Percentiles rank a stretch among this genome's conserved stretches.
Evolutionary conservation across 768 basidiomycete species (phyloP).

Genomic region (Tubosaeta brunneosetosa): DNA sequence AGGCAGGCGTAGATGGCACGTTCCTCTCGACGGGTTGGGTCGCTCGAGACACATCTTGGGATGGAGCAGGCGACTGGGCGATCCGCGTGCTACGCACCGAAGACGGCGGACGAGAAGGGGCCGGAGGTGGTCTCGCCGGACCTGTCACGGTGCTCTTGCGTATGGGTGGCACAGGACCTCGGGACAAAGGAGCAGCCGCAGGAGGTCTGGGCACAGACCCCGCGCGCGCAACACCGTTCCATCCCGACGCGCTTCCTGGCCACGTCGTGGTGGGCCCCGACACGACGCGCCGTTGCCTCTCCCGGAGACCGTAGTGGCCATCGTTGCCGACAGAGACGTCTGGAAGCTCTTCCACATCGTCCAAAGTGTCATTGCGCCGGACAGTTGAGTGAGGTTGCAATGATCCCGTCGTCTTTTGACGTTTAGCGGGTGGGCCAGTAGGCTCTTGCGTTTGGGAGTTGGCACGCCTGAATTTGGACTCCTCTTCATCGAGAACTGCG

Average conservation of each 20-base stretch:
- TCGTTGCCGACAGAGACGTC: slow-evolving; percentile 59
- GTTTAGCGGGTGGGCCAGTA: slow-evolving; percentile 45
- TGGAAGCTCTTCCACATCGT: slow-evolving; percentile 52
- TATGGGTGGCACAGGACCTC: slow-evolving; percentile 9
- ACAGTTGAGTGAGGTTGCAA: slow-evolving; percentile 39
- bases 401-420: slow-evolving; percentile 47
- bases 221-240: slow-evolving; percentile 6
- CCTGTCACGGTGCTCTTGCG: slow-evolving; percentile 11
- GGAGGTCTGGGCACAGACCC: slow-evolving; percentile 5
- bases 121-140: slow-evolving; percentile 5
- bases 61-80: slow-evolving; percentile 12
- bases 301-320: slow-evolving; percentile 49
- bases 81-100: slow-evolving; percentile 11
- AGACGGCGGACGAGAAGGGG: slow-evolving; percentile 12
- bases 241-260: slow-evolving; percentile 8
- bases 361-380: slow-evolving; percentile 22
- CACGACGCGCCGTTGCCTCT: slow-evolving; percentile 13
- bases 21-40: slow-evolving; percentile 8
- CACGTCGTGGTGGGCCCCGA: slow-evolving; percentile 12
- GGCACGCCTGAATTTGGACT: slow-evolving; percentile 34
- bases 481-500: slow-evolving; percentile 57
- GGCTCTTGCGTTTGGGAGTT: slow-evolving; percentile 23
- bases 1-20: slow-evolving; percentile 1
- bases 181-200: slow-evolving; percentile 9
- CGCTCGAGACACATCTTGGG: slow-evolving; percentile 17